Evolutionary conservation across 805 yeast genomes (phyloP), one percentile per base, ranked within the genome.

Genomic region (Wickerhamiella galacta): DNA sequence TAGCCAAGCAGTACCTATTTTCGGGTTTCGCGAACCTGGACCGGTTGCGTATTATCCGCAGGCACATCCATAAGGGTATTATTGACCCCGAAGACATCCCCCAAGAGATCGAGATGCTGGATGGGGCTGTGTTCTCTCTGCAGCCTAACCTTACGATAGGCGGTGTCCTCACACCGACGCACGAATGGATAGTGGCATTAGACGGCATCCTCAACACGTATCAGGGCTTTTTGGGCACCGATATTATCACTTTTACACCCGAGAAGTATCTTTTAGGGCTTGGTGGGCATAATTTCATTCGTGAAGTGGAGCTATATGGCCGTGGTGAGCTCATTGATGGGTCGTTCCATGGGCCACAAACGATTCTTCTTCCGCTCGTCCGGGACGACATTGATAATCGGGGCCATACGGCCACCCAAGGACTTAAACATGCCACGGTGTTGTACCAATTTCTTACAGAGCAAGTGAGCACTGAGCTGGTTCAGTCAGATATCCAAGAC

Each of bases 401-500:
- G n/a, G n/a, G n/a, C n/a, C n/a, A n/a, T n/a, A n/a, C n/a, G n/a
- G n/a, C n/a, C n/a, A 6, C 16, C 25, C 12, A 9, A 21, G 7
- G 25, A 25, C 4, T 51, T 54, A 12, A 45, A 58, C 8, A 25
- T 21, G 19, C 20, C 6, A 46, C 57, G 10, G 47, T 72, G 23
- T 53, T 75, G 4, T 81, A 82, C 46, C 90, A 79, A 47, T 76
- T 85, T 48, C 52, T 64, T 11, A 56, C 66, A 7, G 69, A 62
- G 8, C 49, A 53, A 8, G 35, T 72, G 9, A n/a, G n/a, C n/a
- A n/a, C n/a, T n/a, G 58, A 61, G 10, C 35, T 61, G 20, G 43
- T 30, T 33, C 18, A 26, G 18, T 20, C 30, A 16, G 20, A 9
- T 14, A 11, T 7, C 20, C 8, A 9, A 9, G 16, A 20, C 4